These are phyloP conservation scores for Botryotinia globosa DNA, from an alignment of 2,329 filamentous ascomycete genomes.

Conservation along the genomic window DNA sequence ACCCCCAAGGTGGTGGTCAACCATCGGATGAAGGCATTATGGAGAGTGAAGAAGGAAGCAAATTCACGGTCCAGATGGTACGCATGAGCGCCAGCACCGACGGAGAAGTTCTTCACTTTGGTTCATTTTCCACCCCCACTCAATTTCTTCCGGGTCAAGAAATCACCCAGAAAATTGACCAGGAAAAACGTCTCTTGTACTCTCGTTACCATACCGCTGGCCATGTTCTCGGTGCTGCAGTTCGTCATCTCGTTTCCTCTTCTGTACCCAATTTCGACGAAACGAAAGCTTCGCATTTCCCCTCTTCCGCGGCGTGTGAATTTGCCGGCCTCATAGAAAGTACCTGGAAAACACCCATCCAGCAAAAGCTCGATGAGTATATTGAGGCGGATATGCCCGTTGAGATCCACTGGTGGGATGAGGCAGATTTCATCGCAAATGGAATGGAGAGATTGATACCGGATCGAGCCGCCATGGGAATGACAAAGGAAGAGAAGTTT, in stretches of 20 bases:
- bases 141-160: constrained; percentile 45
- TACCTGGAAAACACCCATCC: constrained; percentile 60
- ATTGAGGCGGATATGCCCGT: constrained; percentile 56
- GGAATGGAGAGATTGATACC: constrained; percentile 56
- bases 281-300: constrained; percentile 69
- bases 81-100: constrained; percentile 50
- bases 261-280: constrained; percentile 56
- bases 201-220: constrained; percentile 72
- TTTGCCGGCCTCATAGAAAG: constrained; percentile 66
- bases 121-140: constrained; percentile 46
- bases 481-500: constrained; percentile 49
- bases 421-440: constrained; percentile 55
- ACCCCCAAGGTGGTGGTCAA: constrained; percentile 72
- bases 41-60: constrained; percentile 25
- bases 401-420: constrained; percentile 65
- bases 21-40: constrained; percentile 66
- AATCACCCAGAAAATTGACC: constrained; percentile 58
- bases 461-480: constrained; percentile 42
- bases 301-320: constrained; percentile 64
- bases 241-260: constrained; percentile 53
- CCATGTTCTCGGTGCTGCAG: constrained; percentile 67
- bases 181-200: constrained; percentile 57
- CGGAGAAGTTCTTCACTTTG: constrained; percentile 63
- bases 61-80: constrained; percentile 55
- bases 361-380: constrained; percentile 58